Percentiles rank a stretch among this genome's conserved stretches.
Evolutionary conservation across 495 filamentous ascomycete genomes (phyloP).

Genomic region (Friedmanniomyces endolithicus): DNA sequence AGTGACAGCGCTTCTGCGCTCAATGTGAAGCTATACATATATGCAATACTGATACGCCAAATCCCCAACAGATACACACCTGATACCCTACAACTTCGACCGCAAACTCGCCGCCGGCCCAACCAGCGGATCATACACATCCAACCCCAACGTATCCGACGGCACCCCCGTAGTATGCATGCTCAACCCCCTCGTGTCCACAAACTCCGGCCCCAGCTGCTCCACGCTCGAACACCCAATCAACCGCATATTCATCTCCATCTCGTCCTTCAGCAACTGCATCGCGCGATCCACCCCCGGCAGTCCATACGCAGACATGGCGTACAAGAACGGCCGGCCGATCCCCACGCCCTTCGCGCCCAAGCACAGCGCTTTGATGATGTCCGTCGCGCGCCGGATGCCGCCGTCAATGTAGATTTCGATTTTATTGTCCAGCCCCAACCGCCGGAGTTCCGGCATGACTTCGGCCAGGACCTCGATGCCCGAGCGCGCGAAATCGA

Average conservation of each 20-base stretch:
- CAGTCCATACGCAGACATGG: slow-evolving; percentile 87
- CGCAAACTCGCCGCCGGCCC: slow-evolving; percentile 30
- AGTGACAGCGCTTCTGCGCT: too few species aligned
- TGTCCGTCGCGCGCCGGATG: slow-evolving; percentile 80
- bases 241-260: slow-evolving; percentile 97
- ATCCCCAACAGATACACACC: background rate
- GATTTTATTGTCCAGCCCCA: slow-evolving; percentile 69
- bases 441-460: slow-evolving; percentile 79
- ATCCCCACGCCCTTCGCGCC: slow-evolving; percentile 91
- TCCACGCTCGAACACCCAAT: slow-evolving; percentile 64
- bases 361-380: slow-evolving; percentile 88
- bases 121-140: slow-evolving; percentile 53
- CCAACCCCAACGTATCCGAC: slow-evolving; percentile 52
- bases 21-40: too few species aligned
- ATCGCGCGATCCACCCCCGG: slow-evolving; percentile 83
- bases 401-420: slow-evolving; percentile 91
- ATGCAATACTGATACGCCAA: background rate
- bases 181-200: slow-evolving; percentile 62
- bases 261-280: slow-evolving; percentile 91
- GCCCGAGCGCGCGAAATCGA: slow-evolving; percentile 82
- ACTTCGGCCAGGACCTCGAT: slow-evolving; percentile 92
- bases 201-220: slow-evolving; percentile 62
- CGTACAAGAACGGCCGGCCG: slow-evolving; percentile 86
- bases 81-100: background rate
- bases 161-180: slow-evolving; percentile 57